Evolutionary conservation across 805 yeast species (phyloP).

Genomic region (Yarrowia porcina): DNA sequence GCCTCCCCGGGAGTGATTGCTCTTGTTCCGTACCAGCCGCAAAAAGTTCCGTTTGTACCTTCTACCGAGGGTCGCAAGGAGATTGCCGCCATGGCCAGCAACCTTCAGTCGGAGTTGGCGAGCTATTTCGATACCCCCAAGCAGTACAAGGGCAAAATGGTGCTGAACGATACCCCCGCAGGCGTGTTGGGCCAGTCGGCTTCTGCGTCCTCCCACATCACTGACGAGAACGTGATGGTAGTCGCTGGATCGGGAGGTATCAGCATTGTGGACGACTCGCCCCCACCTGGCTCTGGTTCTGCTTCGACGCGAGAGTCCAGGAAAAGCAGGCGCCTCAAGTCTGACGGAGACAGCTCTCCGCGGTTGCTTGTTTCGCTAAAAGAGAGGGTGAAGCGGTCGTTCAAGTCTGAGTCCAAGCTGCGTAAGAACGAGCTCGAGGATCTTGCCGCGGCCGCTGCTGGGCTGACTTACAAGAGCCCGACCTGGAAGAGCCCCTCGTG

Average conservation of each 20-base stretch:
- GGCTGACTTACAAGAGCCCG: background rate
- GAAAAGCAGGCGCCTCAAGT: background rate
- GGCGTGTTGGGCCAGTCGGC: background rate
- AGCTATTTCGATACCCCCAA: conserved; percentile 16
- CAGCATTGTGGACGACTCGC: background rate
- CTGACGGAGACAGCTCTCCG: background rate
- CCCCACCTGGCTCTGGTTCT: background rate
- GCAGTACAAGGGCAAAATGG: conserved; percentile 2
- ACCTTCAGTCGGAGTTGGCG: background rate
- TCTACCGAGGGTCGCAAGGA: conserved; percentile 2
- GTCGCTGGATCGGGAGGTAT: background rate
- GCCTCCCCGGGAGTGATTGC: background rate
- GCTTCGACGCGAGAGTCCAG: background rate
- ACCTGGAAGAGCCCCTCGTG: conserved; percentile 10
- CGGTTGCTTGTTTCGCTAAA: background rate
- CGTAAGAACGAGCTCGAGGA: conserved; percentile 6
- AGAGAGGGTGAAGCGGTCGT: conserved; percentile 1
- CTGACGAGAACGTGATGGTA: background rate
- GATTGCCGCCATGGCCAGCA: conserved; percentile 12
- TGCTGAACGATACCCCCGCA: background rate
- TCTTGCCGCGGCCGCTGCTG: background rate
- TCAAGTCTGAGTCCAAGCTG: conserved; percentile 10
- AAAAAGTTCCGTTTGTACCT: background rate
- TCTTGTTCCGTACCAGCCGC: background rate
- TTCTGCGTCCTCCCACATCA: background rate